Percentiles rank a stretch among this genome's conserved stretches.
Conservation (phyloP, 345 rosid species). For the Gossypium raimondii region DNA sequence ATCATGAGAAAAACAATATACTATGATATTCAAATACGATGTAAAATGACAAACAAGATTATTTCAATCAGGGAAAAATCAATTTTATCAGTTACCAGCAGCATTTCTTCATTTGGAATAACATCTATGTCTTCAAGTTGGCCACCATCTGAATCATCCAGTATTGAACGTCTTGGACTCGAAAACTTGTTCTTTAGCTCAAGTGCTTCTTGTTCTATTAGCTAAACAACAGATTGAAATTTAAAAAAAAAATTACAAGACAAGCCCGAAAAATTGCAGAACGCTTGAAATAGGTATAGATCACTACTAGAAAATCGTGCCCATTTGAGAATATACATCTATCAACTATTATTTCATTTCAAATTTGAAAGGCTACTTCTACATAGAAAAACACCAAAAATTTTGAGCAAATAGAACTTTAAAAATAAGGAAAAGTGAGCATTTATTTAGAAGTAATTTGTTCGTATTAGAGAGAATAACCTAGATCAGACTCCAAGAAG, state of each 20-base stretch:
- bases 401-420: background rate
- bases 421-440: background rate
- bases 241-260: background rate
- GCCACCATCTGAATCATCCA: conserved; percentile 82
- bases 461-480: background rate
- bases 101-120: conserved; percentile 92
- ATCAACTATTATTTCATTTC: conserved; percentile 1
- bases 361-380: background rate
- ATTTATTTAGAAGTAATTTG: background rate
- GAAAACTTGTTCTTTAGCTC: conserved; percentile 79
- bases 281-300: background rate
- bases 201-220: conserved; percentile 76
- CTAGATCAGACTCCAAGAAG: background rate
- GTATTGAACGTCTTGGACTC: conserved; percentile 66
- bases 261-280: background rate
- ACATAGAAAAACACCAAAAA: background rate
- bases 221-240: conserved; percentile 29
- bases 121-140: conserved; percentile 86
- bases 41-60: background rate
- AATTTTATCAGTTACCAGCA: conserved; percentile 50
- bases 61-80: background rate
- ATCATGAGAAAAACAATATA: conserved; percentile 3
- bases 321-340: background rate
- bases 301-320: background rate
- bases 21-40: background rate